Evolutionary conservation across 352 stramenopile genomes (phyloP), one percentile per base, ranked within the genome.

Genomic region (Pythium sp.): DNA sequence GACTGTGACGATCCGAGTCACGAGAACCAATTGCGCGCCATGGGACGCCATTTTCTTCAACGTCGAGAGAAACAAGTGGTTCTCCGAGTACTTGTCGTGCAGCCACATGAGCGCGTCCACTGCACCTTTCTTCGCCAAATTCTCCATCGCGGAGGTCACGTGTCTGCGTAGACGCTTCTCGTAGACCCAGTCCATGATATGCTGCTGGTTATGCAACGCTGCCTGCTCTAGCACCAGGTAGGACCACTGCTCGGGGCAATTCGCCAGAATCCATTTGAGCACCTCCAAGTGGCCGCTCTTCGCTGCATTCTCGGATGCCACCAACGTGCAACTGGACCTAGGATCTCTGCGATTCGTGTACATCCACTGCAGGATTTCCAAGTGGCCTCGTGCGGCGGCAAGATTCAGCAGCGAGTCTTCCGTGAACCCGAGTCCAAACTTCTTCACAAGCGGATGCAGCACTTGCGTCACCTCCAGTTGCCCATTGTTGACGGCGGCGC

Each of bases 161-260:
- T 14, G 14, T 14, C 28, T 47, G 8, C 22, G 54, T 4, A 63
- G 51, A 30, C 34, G 54, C 54, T 56, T 59, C 24, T 58, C 26
- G 38, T 49, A 56, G 38, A 63, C 18, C 63, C 63, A 68, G 36
- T 68, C 63, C 53, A 68, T 34, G 38, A 68, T n/a, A 5, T 61
- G 56, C 53, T 46, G 63, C 54, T 68, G 63, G 8, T 32, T 56
- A 22, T 68, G 54, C 7, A 68, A 20, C 24, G 63, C 63, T 0
- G 63, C 63, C 51, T 62, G n/a, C 26, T 68, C 63, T 6, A 68
- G 54, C 26, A 62, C 55, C 3, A 43, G 12, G 28, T 24, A 15
- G 6, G 63, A 68, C 63, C 28, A 62, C 54, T 68, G 63, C 2
- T 49, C 28, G 5, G 53, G 63, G 18, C 28, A 62, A 24, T 18